Evolutionary conservation across 306 rosid species (phyloP), one percentile per base, ranked within the genome.

Genomic region (Prinsepia uniflora): DNA sequence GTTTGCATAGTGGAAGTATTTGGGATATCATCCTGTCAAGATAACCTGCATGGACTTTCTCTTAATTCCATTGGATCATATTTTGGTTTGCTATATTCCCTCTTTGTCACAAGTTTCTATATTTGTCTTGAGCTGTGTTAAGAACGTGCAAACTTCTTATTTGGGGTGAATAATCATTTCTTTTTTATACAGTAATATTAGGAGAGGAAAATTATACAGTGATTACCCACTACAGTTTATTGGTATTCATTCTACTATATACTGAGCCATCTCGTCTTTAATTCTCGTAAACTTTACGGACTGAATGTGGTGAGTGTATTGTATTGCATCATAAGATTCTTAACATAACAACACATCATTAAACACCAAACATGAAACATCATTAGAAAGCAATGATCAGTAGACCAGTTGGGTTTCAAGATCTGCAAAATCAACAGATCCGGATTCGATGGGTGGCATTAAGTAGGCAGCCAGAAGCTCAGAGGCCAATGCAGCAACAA

Each of bases 341-440:
- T 46, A 55, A 55, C 36, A 40, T 41, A 14, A 22, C 60, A 54
- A 7, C 30, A 24, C 42, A 30, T 30, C 1, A 30, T 30, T 30
- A 30, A 1, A 3, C 36, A 30, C 0, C 36, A 30, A 30, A 30
- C 36, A 30, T 1, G 36, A 30, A 30, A 30, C 36, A 30, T 30
- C 3, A 30, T 30, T 30, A 30, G 3, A 30, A 30, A 30, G 4
- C 36, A 76, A 74, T 76, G 65, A 73, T 89, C 88, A 94, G 86
- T 94, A 91, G 78, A 91, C 97, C 76, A 94, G 84, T 78, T 72
- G 79, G 7, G 96, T 94, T 60, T 94, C 97, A 58, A 86, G 91
- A 74, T 94, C 99, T 10, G 97, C 97, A 45, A 87, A 78, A 78
- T 91, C 99, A 41, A 94, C 92, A n/a, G 99, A 94, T 77, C 99